Evolutionary conservation across 768 basidiomycete species (phyloP).

Genomic region (Sistotremastrum niveocremeum): DNA sequence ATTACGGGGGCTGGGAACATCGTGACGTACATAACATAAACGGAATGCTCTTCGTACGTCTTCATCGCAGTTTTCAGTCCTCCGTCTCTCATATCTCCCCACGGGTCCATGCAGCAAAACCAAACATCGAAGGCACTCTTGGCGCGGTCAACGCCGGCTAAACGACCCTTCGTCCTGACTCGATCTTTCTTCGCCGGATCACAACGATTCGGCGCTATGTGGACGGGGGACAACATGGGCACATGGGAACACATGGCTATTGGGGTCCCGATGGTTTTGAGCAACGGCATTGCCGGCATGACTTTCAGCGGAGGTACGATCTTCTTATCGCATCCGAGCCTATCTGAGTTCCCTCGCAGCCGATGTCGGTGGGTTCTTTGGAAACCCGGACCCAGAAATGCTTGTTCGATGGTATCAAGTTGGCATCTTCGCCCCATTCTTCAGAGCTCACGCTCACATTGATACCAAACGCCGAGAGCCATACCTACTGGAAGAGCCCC

Average conservation of each 20-base stretch:
- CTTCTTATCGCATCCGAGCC: not conserved
- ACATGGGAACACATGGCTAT: constrained; percentile 97
- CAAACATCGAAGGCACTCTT: constrained; percentile 69
- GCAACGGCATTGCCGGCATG: constrained; percentile 83
- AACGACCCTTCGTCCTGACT: constrained; percentile 90
- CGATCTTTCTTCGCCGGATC: constrained; percentile 93
- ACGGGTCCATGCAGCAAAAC: constrained; percentile 47
- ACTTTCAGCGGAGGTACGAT: constrained; percentile 78
- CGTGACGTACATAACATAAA: constrained; percentile 96
- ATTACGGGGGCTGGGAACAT: constrained; percentile 95
- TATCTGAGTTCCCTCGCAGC: constrained; percentile 33
- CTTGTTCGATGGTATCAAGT: constrained; percentile 96
- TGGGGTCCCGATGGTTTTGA: constrained; percentile 85
- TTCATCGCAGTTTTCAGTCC: not conserved
- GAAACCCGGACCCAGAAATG: constrained; percentile 90
- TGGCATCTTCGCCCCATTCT: constrained; percentile 91
- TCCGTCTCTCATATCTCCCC: not conserved
- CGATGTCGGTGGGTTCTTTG: constrained; percentile 98
- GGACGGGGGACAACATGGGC: constrained; percentile 97
- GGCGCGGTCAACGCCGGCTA: constrained; percentile 57
- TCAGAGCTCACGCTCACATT: constrained; percentile 96
- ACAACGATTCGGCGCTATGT: constrained; percentile 92
- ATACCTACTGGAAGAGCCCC: constrained; percentile 81
- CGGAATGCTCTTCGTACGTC: constrained; percentile 78
- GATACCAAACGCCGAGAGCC: constrained; percentile 97